Evolutionary conservation across 139 green algal species (phyloP).

Genomic region (Desmodesmus armatus): DNA sequence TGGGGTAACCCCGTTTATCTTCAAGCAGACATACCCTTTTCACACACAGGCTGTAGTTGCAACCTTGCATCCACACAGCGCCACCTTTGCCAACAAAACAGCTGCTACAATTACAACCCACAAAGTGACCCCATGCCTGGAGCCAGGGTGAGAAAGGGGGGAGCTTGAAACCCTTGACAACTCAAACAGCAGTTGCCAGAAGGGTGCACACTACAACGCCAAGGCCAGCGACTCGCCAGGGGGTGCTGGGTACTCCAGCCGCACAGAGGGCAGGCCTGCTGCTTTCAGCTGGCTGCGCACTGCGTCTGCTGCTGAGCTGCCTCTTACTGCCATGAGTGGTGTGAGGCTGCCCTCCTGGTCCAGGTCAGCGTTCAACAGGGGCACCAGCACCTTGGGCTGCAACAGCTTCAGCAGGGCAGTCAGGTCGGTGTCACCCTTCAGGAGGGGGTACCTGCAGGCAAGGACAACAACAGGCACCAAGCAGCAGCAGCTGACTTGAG

Average conservation of each 20-base stretch:
- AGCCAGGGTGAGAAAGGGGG: no score
- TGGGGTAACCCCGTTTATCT: no score
- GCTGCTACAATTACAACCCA: no score
- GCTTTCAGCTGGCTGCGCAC: conserved; percentile 2
- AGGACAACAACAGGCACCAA: background rate
- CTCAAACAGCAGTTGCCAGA: no score
- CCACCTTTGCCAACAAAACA: no score
- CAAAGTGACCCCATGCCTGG: no score
- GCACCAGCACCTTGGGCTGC: conserved; percentile 59
- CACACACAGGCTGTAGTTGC: no score
- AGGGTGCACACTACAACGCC: no score
- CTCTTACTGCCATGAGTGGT: conserved; percentile 16
- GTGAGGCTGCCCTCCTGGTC: conserved; percentile 46
- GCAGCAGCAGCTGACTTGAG: background rate
- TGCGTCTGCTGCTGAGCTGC: conserved; percentile 2
- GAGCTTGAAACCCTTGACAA: no score
- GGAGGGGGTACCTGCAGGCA: conserved; percentile 60
- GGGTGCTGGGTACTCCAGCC: conserved; percentile 41
- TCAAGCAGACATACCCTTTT: no score
- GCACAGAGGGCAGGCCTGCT: conserved; percentile 1
- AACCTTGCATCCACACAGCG: no score
- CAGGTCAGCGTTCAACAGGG: conserved; percentile 72
- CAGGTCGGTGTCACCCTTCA: conserved; percentile 65
- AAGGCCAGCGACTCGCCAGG: conserved; percentile 38
- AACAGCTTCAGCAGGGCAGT: conserved; percentile 59